Base-by-base conservation (phyloP, 2,329 filamentous ascomycete species). In the Apiospora rasikravindrae region DNA sequence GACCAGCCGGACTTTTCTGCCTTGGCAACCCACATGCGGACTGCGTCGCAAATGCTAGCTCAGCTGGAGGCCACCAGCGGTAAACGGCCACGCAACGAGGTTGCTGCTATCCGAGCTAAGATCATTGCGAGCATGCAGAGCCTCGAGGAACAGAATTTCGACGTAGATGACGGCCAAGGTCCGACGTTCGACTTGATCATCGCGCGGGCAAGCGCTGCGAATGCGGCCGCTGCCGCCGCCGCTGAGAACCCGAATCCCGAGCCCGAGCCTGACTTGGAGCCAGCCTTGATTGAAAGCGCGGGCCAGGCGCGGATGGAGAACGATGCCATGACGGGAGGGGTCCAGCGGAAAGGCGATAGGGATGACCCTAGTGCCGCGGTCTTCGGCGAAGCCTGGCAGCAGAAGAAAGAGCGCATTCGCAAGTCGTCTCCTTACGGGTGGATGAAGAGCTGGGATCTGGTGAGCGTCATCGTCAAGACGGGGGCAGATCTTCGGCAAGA, bases 101-200 rank as follows among this genome's bases (percentile, higher is more conserved):
- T 96, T 5, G 94, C 93, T 24, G 92, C 93, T 10, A 96, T 96
- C 80, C 89, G 94, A 76, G 91, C 93, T 53, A 95, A 94, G 82
- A 96, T 96, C 75, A 96, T 96, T 77, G 94, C 94, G 2, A 96
- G 93, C 81, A 96, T 96, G 94, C 94, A 96, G 80, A 94, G 89
- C 75, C 84, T 96, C 11, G 94, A 96, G 81, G 94, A 96, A 81
- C 92, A 96, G 80, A 95, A 91, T 79, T 96, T 96, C 77, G 91
- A 94, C 69, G 83, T 90, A 2, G 93, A 95, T 74, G 93, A 95
- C 69, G 85, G 85, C n/a, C 88, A 90, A 73, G 88, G 90, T 0
- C 92, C 93, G 24, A 95, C 92, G 0, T 96, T 96, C 76, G 94
- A 96, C 76, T 90, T 89, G 72, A 96, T 96, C 78, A 94, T 96